Evolutionary conservation across 2,329 filamentous ascomycete genomes (phyloP), one percentile per base, ranked within the genome.

Genomic region (Xylariaceae sp.): DNA sequence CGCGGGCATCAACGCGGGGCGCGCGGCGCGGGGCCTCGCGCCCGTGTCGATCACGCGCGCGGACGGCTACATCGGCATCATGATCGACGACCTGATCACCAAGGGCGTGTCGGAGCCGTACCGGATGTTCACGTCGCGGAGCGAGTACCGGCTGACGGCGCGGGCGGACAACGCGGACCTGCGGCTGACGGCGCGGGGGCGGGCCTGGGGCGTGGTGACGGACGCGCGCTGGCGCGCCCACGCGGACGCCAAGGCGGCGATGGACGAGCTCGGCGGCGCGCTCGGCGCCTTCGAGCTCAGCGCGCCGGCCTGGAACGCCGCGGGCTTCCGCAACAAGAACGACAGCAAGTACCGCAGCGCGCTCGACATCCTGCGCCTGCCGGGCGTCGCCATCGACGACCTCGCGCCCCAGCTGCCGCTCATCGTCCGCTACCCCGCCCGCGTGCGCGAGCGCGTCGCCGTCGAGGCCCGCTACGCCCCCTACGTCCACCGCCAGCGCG

Each of bases 21-120:
- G 95, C n/a, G 82, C 87, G 1, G 85, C 93, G 0, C 82, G 85
- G 58, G 83, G 83, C 1, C 85, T 89, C 55, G 73, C 79, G 1
- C 81, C 86, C 0, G 80, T 96, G 58, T 83, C 83, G 0, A 77
- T 99, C 26, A 87, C 87, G 7, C 84, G 95, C 61, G 88, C 89
- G 1, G 93, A 99, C 72, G 92, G 91, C 12, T 99, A 97, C 73
- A 98, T 99, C 68, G 95, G 95, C 64, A 89, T 99, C 75, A 96
- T 99, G 92, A 93, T 99, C 67, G 95, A 99, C 74, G 95, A 99
- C 71, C 85, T 99, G 40, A 88, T 96, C 69, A 98, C 93, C 20
- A 98, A 97, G 75, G 95, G 95, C 46, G 95, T 99, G 26, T 93
- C 90, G 2, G 95, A 99, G 71, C 95, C 95, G 1, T 99, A 99